These are phyloP conservation scores for Ceraceosorus bombacis DNA, from an alignment of 1,284 basidiomycete genomes.

Conservation along the genomic window DNA sequence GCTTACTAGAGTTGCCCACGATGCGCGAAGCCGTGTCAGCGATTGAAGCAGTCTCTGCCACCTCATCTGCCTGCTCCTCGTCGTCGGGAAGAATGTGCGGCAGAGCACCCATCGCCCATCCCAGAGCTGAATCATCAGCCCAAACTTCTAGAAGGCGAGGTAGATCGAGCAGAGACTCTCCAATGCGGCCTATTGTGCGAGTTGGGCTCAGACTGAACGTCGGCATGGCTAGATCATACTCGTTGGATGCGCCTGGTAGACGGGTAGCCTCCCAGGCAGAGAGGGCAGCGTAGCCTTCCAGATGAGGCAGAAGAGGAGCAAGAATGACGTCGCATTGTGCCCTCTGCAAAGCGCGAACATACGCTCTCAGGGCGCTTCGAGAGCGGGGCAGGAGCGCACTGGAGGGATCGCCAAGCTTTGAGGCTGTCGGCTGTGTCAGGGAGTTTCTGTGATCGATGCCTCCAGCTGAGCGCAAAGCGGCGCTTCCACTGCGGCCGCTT, in stretches of 20 bases:
- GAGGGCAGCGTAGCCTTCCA: conserved; percentile 64
- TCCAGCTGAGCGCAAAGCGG: background rate
- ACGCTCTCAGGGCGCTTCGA: conserved; percentile 58
- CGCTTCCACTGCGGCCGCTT: background rate
- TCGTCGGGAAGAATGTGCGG: conserved; percentile 55
- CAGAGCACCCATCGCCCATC: conserved; percentile 74
- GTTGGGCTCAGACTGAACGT: conserved; percentile 87
- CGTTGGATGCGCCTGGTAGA: conserved; percentile 24
- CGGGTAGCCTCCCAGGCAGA: conserved; percentile 59
- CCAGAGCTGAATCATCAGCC: conserved; percentile 80
- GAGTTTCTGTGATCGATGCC: too few relatives aligned
- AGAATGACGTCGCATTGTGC: conserved; percentile 75
- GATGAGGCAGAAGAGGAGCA: conserved; percentile 69
- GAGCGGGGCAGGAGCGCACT: conserved; percentile 58
- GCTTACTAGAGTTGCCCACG: conserved; percentile 46
- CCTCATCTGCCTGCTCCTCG: conserved; percentile 44
- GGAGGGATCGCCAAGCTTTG: background rate
- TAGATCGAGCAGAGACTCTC: conserved; percentile 85
- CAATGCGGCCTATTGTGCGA: conserved; percentile 75
- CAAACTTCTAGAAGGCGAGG: conserved; percentile 90
- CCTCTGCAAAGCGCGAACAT: conserved; percentile 67
- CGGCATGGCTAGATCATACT: conserved; percentile 71
- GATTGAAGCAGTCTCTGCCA: too few relatives aligned
- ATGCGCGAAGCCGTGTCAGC: too few relatives aligned
- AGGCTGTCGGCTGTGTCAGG: too few relatives aligned